Conservation (phyloP, 2,329 filamentous ascomycete genomes). For the Neopestalotiopsis sp. region DNA sequence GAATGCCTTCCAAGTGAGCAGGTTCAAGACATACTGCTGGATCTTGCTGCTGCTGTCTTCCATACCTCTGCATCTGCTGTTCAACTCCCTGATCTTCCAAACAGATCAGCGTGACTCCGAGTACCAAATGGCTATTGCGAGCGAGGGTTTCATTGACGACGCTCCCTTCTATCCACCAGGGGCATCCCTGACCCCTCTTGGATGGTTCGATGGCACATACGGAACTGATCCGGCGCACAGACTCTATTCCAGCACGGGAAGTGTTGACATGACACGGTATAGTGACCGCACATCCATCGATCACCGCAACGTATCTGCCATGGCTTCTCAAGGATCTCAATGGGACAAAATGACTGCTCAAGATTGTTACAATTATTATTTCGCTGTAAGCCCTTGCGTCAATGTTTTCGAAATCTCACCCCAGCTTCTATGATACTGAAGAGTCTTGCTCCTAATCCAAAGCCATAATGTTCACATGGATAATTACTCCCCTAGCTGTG, state of each 20-base stretch:
- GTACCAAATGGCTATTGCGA: conserved; percentile 19
- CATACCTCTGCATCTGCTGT: conserved; percentile 21
- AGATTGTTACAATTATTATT: conserved; percentile 18
- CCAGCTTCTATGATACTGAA: too few species aligned
- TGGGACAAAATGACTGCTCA: conserved; percentile 14
- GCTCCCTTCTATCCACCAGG: conserved; percentile 9
- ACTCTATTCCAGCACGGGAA: too few species aligned
- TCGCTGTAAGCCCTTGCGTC: neutral
- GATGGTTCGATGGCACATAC: neutral
- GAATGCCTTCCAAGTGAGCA: conserved; percentile 32
- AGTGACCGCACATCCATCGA: neutral
- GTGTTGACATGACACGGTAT: too few species aligned
- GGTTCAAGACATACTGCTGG: conserved; percentile 16
- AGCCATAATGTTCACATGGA: too few species aligned
- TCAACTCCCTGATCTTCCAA: conserved; percentile 21
- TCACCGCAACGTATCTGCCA: neutral
- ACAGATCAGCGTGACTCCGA: conserved; percentile 3
- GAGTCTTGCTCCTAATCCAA: too few species aligned
- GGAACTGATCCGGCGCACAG: too few species aligned
- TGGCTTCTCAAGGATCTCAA: neutral
- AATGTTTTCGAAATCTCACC: neutral
- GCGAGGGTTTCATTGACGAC: conserved; percentile 15
- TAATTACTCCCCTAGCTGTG: too few species aligned
- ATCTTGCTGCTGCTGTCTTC: conserved; percentile 18
- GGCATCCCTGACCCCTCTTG: neutral